Base-by-base conservation (phyloP, 179 eudicot species). In the Actinidia polygama region DNA sequence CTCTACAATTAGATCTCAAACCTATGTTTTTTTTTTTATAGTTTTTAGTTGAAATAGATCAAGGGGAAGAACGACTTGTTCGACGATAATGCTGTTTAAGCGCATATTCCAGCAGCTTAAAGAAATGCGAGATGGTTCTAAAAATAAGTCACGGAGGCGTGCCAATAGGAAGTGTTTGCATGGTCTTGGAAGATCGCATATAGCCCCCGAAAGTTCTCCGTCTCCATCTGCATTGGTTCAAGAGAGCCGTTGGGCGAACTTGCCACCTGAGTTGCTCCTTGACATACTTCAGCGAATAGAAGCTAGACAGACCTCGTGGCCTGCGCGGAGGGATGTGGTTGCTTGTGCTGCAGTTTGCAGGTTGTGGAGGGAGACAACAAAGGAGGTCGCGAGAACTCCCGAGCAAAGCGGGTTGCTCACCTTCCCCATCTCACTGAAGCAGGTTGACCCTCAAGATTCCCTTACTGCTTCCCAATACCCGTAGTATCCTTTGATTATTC, bases 391-490 rank as follows among this genome's bases (percentile, higher is more conserved):
- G 63, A 81, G 80, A 77, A 84, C 92, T 61, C 93, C 91, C 53
- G 91, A 91, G 81, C 87, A 88, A 83, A 89, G 92, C 72, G 93
- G 92, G 47, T 79, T 84, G 83, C 71, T 89, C 81, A 89, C 92
- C 4, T 91, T 89, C 82, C 93, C 92, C 64, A 85, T 88, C 78
- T 91, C 93, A 63, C 62, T 89, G 47, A 86, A 84, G 61, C 89
- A 81, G 89, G 86, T 86, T 80, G 74, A 53, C n/a, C 72, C 59
- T 63, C 72, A 78, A 47, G 3, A 23, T 15, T 7, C 68, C 74
- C 46, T 70, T 70, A 18, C 23, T 3, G n/a, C n/a, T 77, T 61
- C 18, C 71, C 46, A 40, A 5, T 0, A 10, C 21, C 19, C 19
- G 6, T 58, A 10, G 26, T 75, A 44, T 0, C 15, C 4, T 50